Evolutionary conservation across 305 asterid genomes (phyloP).

Genomic region (Lippia alba): DNA sequence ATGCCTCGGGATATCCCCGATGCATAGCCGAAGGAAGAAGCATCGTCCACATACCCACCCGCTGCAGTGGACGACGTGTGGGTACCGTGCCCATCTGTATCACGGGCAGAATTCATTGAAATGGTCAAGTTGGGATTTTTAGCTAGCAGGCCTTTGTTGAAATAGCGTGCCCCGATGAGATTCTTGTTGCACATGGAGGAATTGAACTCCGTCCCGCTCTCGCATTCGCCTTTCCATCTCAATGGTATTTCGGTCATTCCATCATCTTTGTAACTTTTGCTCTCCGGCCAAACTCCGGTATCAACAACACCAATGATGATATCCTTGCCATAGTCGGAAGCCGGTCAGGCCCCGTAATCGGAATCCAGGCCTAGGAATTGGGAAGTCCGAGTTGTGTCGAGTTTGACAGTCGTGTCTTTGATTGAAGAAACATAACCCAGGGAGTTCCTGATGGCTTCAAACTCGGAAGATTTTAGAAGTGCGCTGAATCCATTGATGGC

Average conservation of each 20-base stretch:
- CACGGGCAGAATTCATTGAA: conserved; percentile 75
- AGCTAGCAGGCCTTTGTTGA: conserved; percentile 71
- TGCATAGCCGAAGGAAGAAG: conserved; percentile 73
- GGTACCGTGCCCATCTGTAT: conserved; percentile 82
- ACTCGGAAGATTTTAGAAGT: conserved; percentile 57
- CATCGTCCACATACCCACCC: conserved; percentile 56
- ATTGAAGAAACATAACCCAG: conserved; percentile 62
- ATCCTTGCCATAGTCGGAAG: conserved; percentile 63
- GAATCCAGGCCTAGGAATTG: conserved; percentile 74
- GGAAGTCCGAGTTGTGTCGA: conserved; percentile 71
- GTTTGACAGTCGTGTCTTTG: conserved; percentile 49
- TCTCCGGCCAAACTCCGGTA: conserved; percentile 90
- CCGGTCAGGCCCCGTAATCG: conserved; percentile 63
- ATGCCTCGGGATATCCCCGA: conserved; percentile 64
- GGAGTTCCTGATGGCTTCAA: conserved; percentile 42
- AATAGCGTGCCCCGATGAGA: conserved; percentile 77
- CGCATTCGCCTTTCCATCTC: conserved; percentile 76
- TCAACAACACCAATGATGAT: conserved; percentile 76
- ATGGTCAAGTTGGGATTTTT: conserved; percentile 61
- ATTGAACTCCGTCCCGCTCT: conserved; percentile 65
- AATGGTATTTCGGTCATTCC: conserved; percentile 61
- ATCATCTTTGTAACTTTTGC: conserved; percentile 59
- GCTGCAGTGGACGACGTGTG: conserved; percentile 83
- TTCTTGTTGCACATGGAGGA: conserved; percentile 73
- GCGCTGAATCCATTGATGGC: conserved; percentile 79